Evolutionary conservation across 179 eudicot genomes (phyloP), one percentile per base, ranked within the genome.

Genomic region (Silene noctiflora): DNA sequence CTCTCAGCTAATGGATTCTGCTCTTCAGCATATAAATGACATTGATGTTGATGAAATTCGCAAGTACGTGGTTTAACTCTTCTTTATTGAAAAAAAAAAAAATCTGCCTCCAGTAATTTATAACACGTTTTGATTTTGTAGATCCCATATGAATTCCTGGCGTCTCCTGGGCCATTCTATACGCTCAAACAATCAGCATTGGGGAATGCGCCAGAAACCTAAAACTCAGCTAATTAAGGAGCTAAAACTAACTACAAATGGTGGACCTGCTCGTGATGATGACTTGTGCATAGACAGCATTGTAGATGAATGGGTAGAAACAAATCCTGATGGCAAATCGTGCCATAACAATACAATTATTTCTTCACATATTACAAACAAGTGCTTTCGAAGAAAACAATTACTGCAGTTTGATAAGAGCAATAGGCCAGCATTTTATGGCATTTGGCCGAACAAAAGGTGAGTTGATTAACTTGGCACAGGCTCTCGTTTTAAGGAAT

Each of bases 351-450:
- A 80, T 73, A 64, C 58, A 58, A 83, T 78, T 75, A 69, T 64
- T 79, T 76, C 81, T 68, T 64, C 79, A 85, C 68, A 77, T 72
- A 64, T 63, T 69, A 44, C 58, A 72, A 76, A 76, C 73, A 86
- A 79, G 81, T 64, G 69, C 71, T 56, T 74, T 56, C 72, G 81
- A 51, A 80, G 78, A 74, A 92, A 79, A 83, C 87, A 94, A 83
- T 80, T 95, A 24, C 83, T 95, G 84, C 97, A 93, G 85, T 95
- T 95, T 86, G 96, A 89, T 78, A 93, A 95, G 85, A 87, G 97
- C 73, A 19, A 86, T 71, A 88, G 97, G 82, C 97, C 99, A 80
- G 96, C 97, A 61, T 95, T 95, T 86, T 95, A 91, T 86, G 97
- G 99, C 75, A 76, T 85, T 75, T 87, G 96, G 96, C 88, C 89